phyloP scores from a whole-genome alignment of 129 eudicot genomes.

The Mikania micrantha region DNA sequence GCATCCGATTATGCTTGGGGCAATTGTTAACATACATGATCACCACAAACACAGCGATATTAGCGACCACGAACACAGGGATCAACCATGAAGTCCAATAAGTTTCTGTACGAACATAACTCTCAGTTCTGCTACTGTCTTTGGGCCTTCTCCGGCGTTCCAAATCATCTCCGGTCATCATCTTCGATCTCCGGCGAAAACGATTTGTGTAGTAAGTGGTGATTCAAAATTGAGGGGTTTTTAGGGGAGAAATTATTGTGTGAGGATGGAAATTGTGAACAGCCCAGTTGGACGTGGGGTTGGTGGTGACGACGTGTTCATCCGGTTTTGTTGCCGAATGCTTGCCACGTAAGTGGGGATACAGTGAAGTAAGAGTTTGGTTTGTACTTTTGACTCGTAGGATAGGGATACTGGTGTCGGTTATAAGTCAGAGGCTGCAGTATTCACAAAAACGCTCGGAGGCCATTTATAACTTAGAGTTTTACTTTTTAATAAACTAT shows the following conservation, averaged over 20 bases:
- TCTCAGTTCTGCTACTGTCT: constrained; percentile 3
- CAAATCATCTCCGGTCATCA: constrained; percentile 34
- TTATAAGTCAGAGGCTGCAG: not conserved
- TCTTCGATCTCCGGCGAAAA: not conserved
- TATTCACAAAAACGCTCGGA: too few species aligned
- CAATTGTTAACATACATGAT: constrained; percentile 68
- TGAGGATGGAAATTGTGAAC: not conserved
- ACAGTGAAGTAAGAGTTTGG: constrained; percentile 11
- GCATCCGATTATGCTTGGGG: constrained; percentile 37
- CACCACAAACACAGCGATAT: constrained; percentile 53
- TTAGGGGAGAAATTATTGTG: constrained; percentile 6
- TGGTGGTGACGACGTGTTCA: constrained; percentile 3
- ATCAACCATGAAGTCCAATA: constrained; percentile 76
- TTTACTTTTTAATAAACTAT: too few species aligned
- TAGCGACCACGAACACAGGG: constrained; percentile 54
- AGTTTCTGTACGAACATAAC: constrained; percentile 18
- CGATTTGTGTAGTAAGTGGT: not conserved
- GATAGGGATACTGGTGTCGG: constrained; percentile 4
- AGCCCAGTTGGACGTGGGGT: constrained; percentile 4
- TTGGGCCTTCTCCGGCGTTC: constrained; percentile 36
- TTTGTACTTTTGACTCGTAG: not conserved
- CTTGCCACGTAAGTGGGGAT: constrained; percentile 19
- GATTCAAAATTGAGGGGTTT: not conserved
- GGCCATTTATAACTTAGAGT: too few species aligned
- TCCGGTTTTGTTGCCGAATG: constrained; percentile 4